These are phyloP conservation scores for Hypoxylon subgilvum DNA, from an alignment of 495 filamentous ascomycete genomes.

Conservation along the genomic window DNA sequence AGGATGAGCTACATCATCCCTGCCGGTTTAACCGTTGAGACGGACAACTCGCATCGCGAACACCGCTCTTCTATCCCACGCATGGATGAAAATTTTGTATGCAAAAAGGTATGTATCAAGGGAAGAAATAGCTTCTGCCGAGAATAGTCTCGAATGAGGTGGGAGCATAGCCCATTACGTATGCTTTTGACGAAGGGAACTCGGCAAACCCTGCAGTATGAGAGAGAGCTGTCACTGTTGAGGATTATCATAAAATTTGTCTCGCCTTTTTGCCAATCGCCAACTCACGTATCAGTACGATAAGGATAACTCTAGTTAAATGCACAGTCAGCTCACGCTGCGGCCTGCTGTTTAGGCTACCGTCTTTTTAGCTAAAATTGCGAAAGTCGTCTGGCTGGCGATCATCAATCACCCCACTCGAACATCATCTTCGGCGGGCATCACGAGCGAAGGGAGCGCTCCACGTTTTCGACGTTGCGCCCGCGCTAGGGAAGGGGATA, in stretches of 20 bases:
- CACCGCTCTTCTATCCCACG: slow-evolving; percentile 3
- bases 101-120: too few relatives aligned
- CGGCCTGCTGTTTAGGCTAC: not conserved
- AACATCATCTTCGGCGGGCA: slow-evolving; percentile 8
- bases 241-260: slow-evolving; percentile 26
- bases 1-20: slow-evolving; percentile 32
- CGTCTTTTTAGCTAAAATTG: slow-evolving; percentile 18
- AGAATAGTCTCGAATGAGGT: too few relatives aligned
- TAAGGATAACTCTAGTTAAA: slow-evolving; percentile 4
- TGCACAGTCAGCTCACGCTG: not conserved
- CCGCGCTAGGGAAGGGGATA: not conserved
- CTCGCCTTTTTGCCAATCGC: slow-evolving; percentile 14
- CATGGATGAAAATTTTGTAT: too few relatives aligned
- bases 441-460: slow-evolving; percentile 4
- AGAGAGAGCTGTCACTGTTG: too few relatives aligned
- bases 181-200: not conserved
- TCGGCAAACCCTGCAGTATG: too few relatives aligned
- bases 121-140: too few relatives aligned
- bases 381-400: slow-evolving; percentile 7
- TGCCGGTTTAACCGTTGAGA: slow-evolving; percentile 8
- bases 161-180: not conserved
- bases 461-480: slow-evolving; percentile 12
- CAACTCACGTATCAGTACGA: slow-evolving; percentile 10
- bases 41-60: slow-evolving; percentile 4
- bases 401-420: slow-evolving; percentile 22